Base-by-base conservation (phyloP, 2,329 filamentous ascomycete species). In the Magnaporthiopsis rhizophila region DNA sequence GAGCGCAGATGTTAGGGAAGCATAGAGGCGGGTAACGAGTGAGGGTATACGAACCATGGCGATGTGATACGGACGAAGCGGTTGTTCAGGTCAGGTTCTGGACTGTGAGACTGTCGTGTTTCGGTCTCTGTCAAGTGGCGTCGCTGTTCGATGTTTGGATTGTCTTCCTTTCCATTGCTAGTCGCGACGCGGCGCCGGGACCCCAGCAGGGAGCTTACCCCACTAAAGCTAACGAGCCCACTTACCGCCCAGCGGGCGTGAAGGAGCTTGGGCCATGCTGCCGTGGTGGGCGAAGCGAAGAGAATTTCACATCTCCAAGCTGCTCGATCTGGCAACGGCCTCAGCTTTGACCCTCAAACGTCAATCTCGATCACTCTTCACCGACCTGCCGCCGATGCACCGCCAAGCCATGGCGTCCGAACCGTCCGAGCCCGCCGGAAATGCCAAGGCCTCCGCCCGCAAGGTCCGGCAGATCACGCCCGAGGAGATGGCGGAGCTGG, bases 401-500 rank as follows among this genome's bases (percentile, higher is more conserved):
- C 28, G 28, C 38, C 30, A 36, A 24, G n/a, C 26, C 4, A 62
- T 62, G 61, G 61, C 34, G 26, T 24, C 61, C 45, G 45, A 38
- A 30, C 38, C 60, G 24, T 12, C 38, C 18, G 59, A 60, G 32
- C 32, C 38, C 34, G 34, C 34, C 24, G 18, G n/a, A n/a, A 24
- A 50, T 18, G 36, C 11, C 38, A 62, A 53, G 28, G 38, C 9
- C 38, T 12, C 18, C 61, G 30, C 21, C 13, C 32, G 58, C 38
- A 38, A 21, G 21, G 21, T 11, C 61, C 38, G 61, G 32, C 13
- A 30, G 45, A 50, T 62, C 57, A 68, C 65, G 3, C 70, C 69
- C 56, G 73, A 73, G 64, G 71, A 77, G 68, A 70, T 76, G 63
- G 65, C 70, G 57, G 72, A 75, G 38, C 65, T 73, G 64, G 75